phyloP scores from a whole-genome alignment of 805 yeast genomes.

The Millerozyma acaciae region DNA sequence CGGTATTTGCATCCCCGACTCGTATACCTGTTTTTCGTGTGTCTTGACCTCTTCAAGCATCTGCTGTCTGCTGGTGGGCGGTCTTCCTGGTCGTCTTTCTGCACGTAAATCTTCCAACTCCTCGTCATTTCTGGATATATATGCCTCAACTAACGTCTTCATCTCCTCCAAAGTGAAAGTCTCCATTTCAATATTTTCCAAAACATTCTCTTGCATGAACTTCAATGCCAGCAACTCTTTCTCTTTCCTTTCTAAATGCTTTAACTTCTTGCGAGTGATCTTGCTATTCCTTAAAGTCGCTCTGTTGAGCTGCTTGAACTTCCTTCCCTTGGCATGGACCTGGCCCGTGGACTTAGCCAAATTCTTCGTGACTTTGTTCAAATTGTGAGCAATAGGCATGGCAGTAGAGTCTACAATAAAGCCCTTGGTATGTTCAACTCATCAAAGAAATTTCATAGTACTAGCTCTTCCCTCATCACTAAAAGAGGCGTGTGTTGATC shows the following conservation, averaged over 20 bases:
- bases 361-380: slow-evolving; percentile 61
- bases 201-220: slow-evolving; percentile 38
- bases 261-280: slow-evolving; percentile 54
- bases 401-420: too few species aligned
- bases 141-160: slow-evolving; percentile 56
- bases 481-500: too few species aligned
- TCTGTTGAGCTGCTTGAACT: slow-evolving; percentile 74
- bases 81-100: slow-evolving; percentile 83
- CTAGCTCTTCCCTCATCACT: too few species aligned
- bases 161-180: slow-evolving; percentile 55
- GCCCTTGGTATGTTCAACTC: too few species aligned
- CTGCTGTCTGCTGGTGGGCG: slow-evolving; percentile 69
- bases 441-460: too few species aligned
- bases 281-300: slow-evolving; percentile 85
- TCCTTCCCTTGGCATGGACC: slow-evolving; percentile 85
- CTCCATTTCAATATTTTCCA: slow-evolving; percentile 22
- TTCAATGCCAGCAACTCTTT: slow-evolving; percentile 58
- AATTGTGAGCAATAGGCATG: slow-evolving; percentile 69
- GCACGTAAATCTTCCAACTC: slow-evolving; percentile 61
- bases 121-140: slow-evolving; percentile 65
- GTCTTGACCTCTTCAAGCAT: slow-evolving; percentile 58
- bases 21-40: slow-evolving; percentile 58
- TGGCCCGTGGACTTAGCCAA: slow-evolving; percentile 51
- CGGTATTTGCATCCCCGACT: slow-evolving; percentile 68
- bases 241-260: slow-evolving; percentile 55